Base-by-base conservation (phyloP, 345 rosid genomes). In the Eutrema yunnanense region DNA sequence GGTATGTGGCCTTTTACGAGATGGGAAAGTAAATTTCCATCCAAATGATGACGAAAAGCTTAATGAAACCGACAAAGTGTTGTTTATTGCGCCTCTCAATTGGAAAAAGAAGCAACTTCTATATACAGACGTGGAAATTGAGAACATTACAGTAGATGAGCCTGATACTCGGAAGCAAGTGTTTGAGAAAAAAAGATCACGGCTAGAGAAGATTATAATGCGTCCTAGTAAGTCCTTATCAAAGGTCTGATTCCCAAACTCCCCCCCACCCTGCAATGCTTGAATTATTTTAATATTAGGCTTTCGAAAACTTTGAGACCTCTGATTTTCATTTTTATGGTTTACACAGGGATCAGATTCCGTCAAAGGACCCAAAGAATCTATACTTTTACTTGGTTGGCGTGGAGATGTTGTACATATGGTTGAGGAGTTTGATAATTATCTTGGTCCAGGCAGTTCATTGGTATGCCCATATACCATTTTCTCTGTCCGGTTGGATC, bases 371-470 rank as follows among this genome's bases (percentile, higher is more conserved):
- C 97, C 97, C 14, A 89, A 75, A 80, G 97, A 95, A 73, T 82
- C 81, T 67, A 80, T 95, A 80, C 88, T 95, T 66, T 67, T 95
- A 73, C 96, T 95, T 67, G 99, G 99, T 14, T 95, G 99, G 99
- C 96, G 97, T 42, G 78, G 93, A 14, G 97, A 88, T 78, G 85
- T 92, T 79, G 84, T 82, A 43, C 93, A 87, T 71, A 95, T 95
- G 97, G 82, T 88, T 54, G 83, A 89, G 63, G 99, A 95, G 85
- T 91, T 91, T 81, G 93, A 89, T 82, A 91, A 88, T 71, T 95
- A 89, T 86, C 96, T 95, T 75, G 97, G 99, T 69, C 93, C 97
- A 58, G 93, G 99, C 67, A 95, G 99, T 61, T 75, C 78, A 69
- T 71, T 91, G 96, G 99, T 95, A 87, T 59, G 77, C 50, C 70